Evolutionary conservation across 2,329 filamentous ascomycete species (phyloP).

Genomic region (Pyricularia grisea): DNA sequence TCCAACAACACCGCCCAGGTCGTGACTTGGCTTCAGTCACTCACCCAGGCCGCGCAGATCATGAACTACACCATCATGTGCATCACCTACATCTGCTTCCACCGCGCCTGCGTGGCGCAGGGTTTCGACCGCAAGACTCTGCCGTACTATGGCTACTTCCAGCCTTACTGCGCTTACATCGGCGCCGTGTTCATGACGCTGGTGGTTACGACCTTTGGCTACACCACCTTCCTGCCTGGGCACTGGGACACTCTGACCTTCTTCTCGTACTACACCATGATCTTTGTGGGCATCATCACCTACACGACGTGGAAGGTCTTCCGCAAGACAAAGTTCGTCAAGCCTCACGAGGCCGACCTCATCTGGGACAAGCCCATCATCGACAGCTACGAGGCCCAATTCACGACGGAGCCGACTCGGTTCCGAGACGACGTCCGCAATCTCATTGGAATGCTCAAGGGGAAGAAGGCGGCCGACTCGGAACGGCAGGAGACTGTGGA

Average conservation of each 20-base stretch:
- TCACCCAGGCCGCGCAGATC: slow-evolving; percentile 50
- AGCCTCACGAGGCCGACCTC: slow-evolving; percentile 14
- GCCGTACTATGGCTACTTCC: slow-evolving; percentile 45
- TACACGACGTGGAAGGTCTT: slow-evolving; percentile 55
- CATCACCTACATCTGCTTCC: slow-evolving; percentile 49
- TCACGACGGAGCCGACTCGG: not conserved
- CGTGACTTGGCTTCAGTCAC: slow-evolving; percentile 49
- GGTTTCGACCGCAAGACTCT: slow-evolving; percentile 41
- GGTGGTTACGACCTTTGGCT: slow-evolving; percentile 44
- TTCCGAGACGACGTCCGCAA: slow-evolving; percentile 1
- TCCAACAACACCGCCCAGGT: slow-evolving; percentile 44
- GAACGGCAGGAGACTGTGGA: not conserved
- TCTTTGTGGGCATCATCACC: slow-evolving; percentile 40
- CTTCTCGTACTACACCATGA: slow-evolving; percentile 48
- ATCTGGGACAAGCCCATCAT: slow-evolving; percentile 14
- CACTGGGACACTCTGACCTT: slow-evolving; percentile 37
- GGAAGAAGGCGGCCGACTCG: not conserved
- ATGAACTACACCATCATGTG: slow-evolving; percentile 49
- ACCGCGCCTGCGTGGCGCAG: slow-evolving; percentile 44
- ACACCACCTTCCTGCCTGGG: slow-evolving; percentile 32
- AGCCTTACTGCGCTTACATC: slow-evolving; percentile 46
- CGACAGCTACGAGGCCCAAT: slow-evolving; percentile 26
- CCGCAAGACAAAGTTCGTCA: slow-evolving; percentile 24
- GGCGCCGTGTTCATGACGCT: slow-evolving; percentile 29
- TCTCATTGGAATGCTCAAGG: not conserved